Evolutionary conservation across 2,329 filamentous ascomycete genomes (phyloP).

Genomic region (Zelopaecilomyces penicillatus): DNA sequence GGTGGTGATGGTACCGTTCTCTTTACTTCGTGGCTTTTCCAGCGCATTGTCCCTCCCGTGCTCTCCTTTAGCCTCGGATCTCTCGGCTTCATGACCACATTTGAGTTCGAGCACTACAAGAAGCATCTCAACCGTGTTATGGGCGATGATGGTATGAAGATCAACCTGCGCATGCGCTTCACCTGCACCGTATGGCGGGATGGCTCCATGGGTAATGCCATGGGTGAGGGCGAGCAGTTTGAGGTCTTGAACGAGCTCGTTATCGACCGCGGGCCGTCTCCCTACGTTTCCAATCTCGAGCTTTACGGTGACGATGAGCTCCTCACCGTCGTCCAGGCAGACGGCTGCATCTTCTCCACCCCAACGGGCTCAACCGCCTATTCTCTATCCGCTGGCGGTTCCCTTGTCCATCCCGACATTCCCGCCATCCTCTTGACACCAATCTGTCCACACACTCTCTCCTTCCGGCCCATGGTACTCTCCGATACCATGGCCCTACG

Average conservation of each 20-base stretch:
- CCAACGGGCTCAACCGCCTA: constrained; percentile 94
- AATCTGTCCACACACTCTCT: constrained; percentile 94
- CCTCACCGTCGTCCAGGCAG: constrained; percentile 89
- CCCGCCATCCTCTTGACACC: constrained; percentile 93
- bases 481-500: constrained; percentile 90
- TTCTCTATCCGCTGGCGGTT: constrained; percentile 89
- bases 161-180: constrained; percentile 97
- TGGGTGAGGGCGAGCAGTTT: constrained; percentile 88
- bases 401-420: constrained; percentile 92
- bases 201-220: constrained; percentile 35
- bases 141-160: constrained; percentile 91
- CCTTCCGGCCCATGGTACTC: constrained; percentile 95
- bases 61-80: constrained; percentile 78
- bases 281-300: constrained; percentile 94
- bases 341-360: constrained; percentile 96
- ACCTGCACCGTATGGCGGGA: constrained; percentile 93
- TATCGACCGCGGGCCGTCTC: constrained; percentile 92
- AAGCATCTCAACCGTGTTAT: constrained; percentile 80
- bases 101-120: constrained; percentile 82
- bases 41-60: constrained; percentile 77
- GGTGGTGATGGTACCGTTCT: constrained; percentile 82
- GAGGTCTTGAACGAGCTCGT: constrained; percentile 98
- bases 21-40: constrained; percentile 88
- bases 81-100: constrained; percentile 81
- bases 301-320: constrained; percentile 93